phyloP scores from a whole-genome alignment of 129 eudicot species.

The Flaveria sonorensis region DNA sequence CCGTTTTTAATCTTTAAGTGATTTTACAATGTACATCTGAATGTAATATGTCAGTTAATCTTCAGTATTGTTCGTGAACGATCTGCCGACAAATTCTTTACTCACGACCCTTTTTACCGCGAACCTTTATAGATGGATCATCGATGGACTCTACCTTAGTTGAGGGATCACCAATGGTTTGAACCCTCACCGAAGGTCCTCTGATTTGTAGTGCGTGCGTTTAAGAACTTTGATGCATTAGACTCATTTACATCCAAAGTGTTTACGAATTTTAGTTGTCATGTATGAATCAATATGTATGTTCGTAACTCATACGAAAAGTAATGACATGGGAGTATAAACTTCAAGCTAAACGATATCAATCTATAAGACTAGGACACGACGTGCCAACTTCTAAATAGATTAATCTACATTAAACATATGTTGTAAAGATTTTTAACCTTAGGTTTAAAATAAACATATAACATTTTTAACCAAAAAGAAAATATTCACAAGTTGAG shows the following conservation, averaged over 20 bases:
- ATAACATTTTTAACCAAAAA: background rate
- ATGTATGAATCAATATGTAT: background rate
- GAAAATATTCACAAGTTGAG: slow-evolving; percentile 24
- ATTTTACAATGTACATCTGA: too few species aligned
- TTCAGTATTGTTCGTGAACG: background rate
- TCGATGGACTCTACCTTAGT: too few species aligned
- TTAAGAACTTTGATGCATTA: too few species aligned
- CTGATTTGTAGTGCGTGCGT: too few species aligned
- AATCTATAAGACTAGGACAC: too few species aligned
- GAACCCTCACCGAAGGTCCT: too few species aligned
- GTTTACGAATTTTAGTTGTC: background rate
- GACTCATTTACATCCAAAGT: too few species aligned
- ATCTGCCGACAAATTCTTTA: background rate
- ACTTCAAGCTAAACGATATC: background rate
- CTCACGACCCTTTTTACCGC: too few species aligned
- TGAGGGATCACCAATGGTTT: too few species aligned
- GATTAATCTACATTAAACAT: background rate
- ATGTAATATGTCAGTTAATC: too few species aligned
- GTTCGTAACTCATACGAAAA: background rate
- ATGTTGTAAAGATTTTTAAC: background rate
- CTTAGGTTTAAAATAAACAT: background rate
- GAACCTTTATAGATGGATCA: too few species aligned
- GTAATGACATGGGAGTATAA: background rate
- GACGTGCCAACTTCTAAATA: background rate
- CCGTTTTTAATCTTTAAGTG: too few species aligned